phyloP scores from a whole-genome alignment of 768 basidiomycete genomes.

The Leccinum olivaceopallidum region DNA sequence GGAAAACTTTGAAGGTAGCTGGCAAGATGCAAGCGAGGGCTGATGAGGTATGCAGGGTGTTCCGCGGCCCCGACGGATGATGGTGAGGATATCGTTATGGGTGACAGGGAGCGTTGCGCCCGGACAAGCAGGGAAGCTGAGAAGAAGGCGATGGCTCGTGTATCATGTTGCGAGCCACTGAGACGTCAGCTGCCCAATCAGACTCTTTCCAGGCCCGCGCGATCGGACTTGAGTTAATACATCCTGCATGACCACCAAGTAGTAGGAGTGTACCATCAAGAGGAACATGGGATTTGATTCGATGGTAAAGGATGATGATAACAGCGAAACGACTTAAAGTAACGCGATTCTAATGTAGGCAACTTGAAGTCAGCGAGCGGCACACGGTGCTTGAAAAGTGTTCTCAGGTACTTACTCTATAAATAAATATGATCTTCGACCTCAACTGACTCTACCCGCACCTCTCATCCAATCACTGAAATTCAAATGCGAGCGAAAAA shows the following conservation, averaged over 20 bases:
- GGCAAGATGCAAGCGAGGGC: not conserved
- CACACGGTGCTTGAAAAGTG: too few relatives aligned
- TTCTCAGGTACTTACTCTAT: not conserved
- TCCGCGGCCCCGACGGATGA: not conserved
- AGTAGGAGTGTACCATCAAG: too few relatives aligned
- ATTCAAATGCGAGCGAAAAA: too few relatives aligned
- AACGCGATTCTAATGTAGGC: not conserved
- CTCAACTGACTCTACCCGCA: not conserved
- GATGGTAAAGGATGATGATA: too few relatives aligned
- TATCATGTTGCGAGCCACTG: slow-evolving; percentile 15
- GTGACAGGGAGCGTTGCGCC: not conserved
- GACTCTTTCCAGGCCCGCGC: not conserved
- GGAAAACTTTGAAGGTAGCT: not conserved
- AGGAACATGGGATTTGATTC: too few relatives aligned
- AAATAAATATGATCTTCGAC: not conserved
- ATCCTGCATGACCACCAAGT: not conserved
- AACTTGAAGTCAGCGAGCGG: too few relatives aligned
- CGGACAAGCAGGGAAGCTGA: slow-evolving; percentile 5
- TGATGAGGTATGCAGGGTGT: not conserved
- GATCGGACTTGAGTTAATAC: not conserved
- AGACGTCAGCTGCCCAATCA: slow-evolving; percentile 9
- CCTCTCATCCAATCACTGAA: too few relatives aligned
- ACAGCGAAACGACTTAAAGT: not conserved
- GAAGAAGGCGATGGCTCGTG: not conserved
- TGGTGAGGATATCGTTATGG: not conserved